Base-by-base conservation (phyloP, 164 flowering plant genomes). In the Stephania yunnanensis region DNA sequence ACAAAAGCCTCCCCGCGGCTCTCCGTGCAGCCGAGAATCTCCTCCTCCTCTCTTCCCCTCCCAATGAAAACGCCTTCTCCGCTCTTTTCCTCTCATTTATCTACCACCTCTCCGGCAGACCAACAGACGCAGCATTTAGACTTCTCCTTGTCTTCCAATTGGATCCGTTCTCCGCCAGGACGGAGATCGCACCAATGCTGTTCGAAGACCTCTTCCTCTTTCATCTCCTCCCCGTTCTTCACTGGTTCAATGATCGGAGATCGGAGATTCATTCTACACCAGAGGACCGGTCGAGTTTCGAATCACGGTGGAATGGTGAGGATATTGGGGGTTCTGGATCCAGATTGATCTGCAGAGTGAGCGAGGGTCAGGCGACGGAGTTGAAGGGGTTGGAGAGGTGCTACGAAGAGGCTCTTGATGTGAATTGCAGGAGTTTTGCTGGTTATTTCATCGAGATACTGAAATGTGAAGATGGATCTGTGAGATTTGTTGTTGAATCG, bases 311-410 rank as follows among this genome's bases (percentile, higher is more conserved):
- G 3, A 65, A 66, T 3, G 81, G 63, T 45, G 74, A 55, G 1
- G 72, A 83, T 10, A 61, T 78, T 52, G 85, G 78, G 6, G 45
- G 79, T 29, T 82, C 86, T 0, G n/a, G 82, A 52, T 44, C 78
- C 17, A 86, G 80, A 69, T 65, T 73, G 65, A 19, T 90, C 83
- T 87, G 90, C 55, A 86, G 83, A 46, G 83, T 92, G 86, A 90
- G 85, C 70, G 84, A 77, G 7, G 79, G 63, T 71, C 91, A 85
- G 74, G 83, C 88, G 30, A 68, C 74, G 22, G 81, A 82, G 85
- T 72, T 92, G 84, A 90, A 81, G 84, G 80, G 84, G 30, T 69
- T 92, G 80, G 92, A 92, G 85, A 77, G 80, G 63, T 84, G 76
- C 5, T 88, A 88, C 46, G 91, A 86, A 81, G 81, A 81, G 71